Evolutionary conservation across 2,329 filamentous ascomycete genomes (phyloP).

Genomic region (Stachybotrys echinatus): DNA sequence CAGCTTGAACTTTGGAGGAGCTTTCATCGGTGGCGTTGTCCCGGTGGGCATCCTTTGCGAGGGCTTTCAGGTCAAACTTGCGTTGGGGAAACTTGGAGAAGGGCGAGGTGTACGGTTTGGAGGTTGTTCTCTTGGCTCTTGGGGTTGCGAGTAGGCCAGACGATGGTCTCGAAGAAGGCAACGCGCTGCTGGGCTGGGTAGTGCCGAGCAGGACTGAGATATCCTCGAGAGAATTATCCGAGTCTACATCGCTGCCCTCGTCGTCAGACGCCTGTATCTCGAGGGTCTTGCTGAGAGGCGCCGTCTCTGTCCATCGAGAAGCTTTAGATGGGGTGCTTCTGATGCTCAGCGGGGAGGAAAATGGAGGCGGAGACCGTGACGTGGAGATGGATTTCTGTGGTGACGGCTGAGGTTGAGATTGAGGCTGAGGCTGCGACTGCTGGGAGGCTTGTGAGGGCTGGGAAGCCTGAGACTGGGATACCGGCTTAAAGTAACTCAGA

Average conservation of each 20-base stretch:
- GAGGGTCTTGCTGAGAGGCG: conserved; percentile 39
- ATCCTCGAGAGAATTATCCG: conserved; percentile 54
- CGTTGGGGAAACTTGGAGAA: conserved; percentile 48
- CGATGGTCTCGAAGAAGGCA: conserved; percentile 6
- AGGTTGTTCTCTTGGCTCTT: conserved; percentile 39
- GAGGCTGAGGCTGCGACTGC: conserved; percentile 6
- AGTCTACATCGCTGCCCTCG: conserved; percentile 54
- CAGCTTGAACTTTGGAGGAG: conserved; percentile 35
- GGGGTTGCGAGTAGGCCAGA: conserved; percentile 33
- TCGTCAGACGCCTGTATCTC: conserved; percentile 69
- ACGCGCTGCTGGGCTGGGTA: conserved; percentile 13
- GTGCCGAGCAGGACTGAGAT: conserved; percentile 30
- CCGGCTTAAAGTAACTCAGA: conserved; percentile 32
- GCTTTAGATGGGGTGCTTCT: conserved; percentile 18
- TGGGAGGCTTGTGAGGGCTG: conserved; percentile 7
- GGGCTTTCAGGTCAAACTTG: conserved; percentile 57
- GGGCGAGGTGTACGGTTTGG: conserved; percentile 38
- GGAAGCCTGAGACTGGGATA: conserved; percentile 7
- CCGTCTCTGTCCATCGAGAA: neutral
- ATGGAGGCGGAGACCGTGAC: conserved; percentile 15
- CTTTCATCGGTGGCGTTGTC: conserved; percentile 57
- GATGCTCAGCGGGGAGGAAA: conserved; percentile 17
- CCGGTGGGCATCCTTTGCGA: conserved; percentile 53
- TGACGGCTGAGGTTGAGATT: conserved; percentile 1
- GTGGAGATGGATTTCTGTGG: conserved; percentile 9